phyloP scores from a whole-genome alignment of 2,329 filamentous ascomycete genomes.

The Fusarium musae region DNA sequence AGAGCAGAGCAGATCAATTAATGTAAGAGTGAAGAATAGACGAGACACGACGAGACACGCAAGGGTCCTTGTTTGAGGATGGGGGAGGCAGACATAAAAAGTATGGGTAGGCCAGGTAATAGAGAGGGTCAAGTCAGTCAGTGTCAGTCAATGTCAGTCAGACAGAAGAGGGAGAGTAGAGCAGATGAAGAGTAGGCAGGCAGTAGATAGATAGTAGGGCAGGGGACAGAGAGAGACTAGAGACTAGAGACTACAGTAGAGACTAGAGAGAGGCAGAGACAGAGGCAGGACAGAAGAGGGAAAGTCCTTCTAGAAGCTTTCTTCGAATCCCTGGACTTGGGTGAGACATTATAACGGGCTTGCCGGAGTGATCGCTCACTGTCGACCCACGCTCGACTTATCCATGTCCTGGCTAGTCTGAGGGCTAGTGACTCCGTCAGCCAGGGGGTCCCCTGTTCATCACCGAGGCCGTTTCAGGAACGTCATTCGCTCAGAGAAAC shows the following conservation, averaged over 20 bases:
- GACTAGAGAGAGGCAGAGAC: not conserved
- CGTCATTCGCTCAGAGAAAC: conserved; percentile 38
- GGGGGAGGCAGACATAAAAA: conserved; percentile 18
- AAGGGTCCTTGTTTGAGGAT: conserved; percentile 29
- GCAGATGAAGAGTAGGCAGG: not conserved
- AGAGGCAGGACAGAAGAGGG: not conserved
- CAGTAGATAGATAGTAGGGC: not conserved
- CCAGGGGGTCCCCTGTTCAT: conserved; percentile 34
- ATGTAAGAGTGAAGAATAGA: conserved; percentile 16
- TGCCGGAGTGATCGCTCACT: conserved; percentile 44
- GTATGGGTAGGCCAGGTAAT: not conserved
- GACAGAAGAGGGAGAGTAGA: conserved; percentile 11
- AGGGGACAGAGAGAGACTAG: conserved; percentile 1
- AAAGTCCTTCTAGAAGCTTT: conserved; percentile 48
- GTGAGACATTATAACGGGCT: conserved; percentile 47
- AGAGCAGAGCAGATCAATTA: conserved; percentile 30
- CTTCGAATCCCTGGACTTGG: conserved; percentile 40
- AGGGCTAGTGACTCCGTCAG: conserved; percentile 29
- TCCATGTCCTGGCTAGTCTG: conserved; percentile 40
- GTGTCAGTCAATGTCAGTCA: not conserved
- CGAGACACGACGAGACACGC: conserved; percentile 15
- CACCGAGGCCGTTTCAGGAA: conserved; percentile 45
- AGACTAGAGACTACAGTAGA: not conserved
- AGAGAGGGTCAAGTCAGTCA: not conserved
- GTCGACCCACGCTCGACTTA: conserved; percentile 39